phyloP scores from a whole-genome alignment of 2,329 filamentous ascomycete species.

The Penicillium frequentans region DNA sequence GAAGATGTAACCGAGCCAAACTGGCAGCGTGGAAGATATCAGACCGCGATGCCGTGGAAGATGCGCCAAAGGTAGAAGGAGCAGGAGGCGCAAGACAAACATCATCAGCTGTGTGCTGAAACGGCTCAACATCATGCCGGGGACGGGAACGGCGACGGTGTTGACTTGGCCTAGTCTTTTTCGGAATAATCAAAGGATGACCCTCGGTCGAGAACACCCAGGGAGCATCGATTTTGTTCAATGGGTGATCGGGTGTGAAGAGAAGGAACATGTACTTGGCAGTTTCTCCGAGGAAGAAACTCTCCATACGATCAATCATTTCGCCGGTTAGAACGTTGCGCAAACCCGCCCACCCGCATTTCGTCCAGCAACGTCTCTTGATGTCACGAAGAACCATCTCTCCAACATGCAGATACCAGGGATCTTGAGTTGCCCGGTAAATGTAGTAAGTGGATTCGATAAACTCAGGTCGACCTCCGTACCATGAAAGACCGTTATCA shows the following conservation, averaged over 20 bases:
- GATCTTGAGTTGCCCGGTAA: constrained; percentile 89
- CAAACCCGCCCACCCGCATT: constrained; percentile 90
- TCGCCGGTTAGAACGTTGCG: constrained; percentile 81
- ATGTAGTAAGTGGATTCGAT: constrained; percentile 96
- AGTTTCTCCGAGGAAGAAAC: constrained; percentile 96
- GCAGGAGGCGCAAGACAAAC: constrained; percentile 66
- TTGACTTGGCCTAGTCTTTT: constrained; percentile 29
- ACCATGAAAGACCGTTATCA: constrained; percentile 87
- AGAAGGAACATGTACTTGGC: constrained; percentile 93
- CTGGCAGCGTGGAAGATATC: constrained; percentile 89
- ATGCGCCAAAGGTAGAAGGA: constrained; percentile 68
- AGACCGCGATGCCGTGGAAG: constrained; percentile 72
- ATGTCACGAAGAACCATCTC: constrained; percentile 95
- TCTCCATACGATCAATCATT: constrained; percentile 94
- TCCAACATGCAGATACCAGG: constrained; percentile 93
- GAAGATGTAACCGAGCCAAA: constrained; percentile 76
- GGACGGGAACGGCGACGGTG: constrained; percentile 8
- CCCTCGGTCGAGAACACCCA: constrained; percentile 97
- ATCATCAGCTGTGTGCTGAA: constrained; percentile 36
- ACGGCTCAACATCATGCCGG: constrained; percentile 8
- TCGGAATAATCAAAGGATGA: constrained; percentile 84
- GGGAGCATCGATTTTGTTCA: constrained; percentile 82
- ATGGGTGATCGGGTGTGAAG: constrained; percentile 79
- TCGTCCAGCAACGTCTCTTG: constrained; percentile 80
- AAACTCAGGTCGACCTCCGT: constrained; percentile 93